Evolutionary conservation across 768 basidiomycete species (phyloP), one percentile per base, ranked within the genome.

Genomic region (Calocera viscosa): DNA sequence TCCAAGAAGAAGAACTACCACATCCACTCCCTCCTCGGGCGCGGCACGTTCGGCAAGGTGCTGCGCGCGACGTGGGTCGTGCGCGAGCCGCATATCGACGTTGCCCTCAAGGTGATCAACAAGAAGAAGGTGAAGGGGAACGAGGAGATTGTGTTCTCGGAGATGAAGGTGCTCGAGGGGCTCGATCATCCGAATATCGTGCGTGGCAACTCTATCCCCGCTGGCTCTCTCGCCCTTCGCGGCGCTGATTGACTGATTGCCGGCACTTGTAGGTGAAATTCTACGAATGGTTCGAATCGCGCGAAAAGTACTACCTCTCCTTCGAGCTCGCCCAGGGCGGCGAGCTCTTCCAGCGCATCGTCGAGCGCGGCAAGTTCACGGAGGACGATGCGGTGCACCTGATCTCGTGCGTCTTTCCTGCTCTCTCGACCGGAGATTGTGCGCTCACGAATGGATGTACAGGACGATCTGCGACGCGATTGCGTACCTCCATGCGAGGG

Each of bases 51-150:
- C 76, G 94, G 94, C 28, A 91, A 91, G 74, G 95, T 97, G 63
- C 81, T 92, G 75, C 88, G 90, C 72, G 78, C 79, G 1, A 75
- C 75, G 0, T 80, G 80, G 80, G 68, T 72, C 78, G 2, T 68
- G 68, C n/a, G 70, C 1, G 76, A 78, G 1, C 71, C 83, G 17
- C 82, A 78, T 17, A 86, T 90, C 73, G 88, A 90, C 3, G 90
- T 93, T 1, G 91, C 90, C 3, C 77, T 89, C 71, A 96, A 96
- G 78, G 83, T 94, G 68, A 96, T 99, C 67, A 82, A 89, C 3
- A 98, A 97, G 83, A 94, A 95, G 78, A 90, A 91, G 72, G 91
- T 96, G 65, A 93, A 92, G 75, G 90, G 91, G 11, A 91, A 94
- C 72, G 91, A 94, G 74, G 82, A 80, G 49, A 85, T 84, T 65